Conservation (phyloP, 805 yeast genomes). For the Suhomyces sp. region DNA sequence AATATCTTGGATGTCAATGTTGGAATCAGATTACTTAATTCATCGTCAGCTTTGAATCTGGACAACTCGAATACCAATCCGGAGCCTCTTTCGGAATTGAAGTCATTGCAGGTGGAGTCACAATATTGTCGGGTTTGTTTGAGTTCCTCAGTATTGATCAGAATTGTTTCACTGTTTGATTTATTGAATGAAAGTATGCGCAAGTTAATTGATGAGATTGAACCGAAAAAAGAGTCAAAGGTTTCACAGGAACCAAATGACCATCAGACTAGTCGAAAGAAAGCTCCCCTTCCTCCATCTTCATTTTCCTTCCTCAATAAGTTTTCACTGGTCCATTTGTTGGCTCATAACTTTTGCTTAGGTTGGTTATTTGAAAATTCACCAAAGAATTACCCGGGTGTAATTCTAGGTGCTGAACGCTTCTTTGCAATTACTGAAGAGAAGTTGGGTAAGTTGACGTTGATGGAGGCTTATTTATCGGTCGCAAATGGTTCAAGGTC, state of each 20-base stretch:
- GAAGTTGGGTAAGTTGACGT: constrained; percentile 62
- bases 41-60: constrained; percentile 14
- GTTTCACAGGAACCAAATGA: too few relatives aligned
- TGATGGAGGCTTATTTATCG: constrained; percentile 68
- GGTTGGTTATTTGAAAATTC: constrained; percentile 73
- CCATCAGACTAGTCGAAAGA: too few relatives aligned
- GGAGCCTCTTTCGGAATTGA: constrained; percentile 22
- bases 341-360: constrained; percentile 64
- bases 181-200: constrained; percentile 15
- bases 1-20: constrained; percentile 46
- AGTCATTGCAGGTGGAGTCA: constrained; percentile 57
- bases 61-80: too few relatives aligned
- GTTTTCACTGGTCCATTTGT: constrained; percentile 54
- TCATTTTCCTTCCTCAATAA: constrained; percentile 13
- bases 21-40: constrained; percentile 41
- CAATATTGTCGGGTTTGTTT: constrained; percentile 58
- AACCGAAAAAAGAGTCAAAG: neutral
- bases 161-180: constrained; percentile 35
- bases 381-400: constrained; percentile 56
- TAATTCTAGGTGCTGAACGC: constrained; percentile 75
- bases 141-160: constrained; percentile 50
- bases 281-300: neutral
- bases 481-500: constrained; percentile 63
- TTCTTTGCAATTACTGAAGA: constrained; percentile 65
- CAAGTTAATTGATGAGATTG: neutral